phyloP scores from a whole-genome alignment of 345 rosid genomes.

The Triadica sebifera region DNA sequence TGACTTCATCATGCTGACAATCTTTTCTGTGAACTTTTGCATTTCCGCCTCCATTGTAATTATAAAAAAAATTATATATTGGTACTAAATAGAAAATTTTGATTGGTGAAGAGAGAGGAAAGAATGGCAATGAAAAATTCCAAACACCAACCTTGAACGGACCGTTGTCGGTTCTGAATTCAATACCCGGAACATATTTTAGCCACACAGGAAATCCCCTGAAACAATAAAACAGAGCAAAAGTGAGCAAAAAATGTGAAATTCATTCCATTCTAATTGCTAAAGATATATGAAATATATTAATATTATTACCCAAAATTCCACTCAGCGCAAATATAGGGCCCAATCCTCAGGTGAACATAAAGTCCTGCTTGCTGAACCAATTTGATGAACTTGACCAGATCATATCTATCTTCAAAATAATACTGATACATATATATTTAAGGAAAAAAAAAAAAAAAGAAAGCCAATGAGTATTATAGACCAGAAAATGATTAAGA shows the following conservation, averaged over 20 bases:
- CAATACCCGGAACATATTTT: conserved; percentile 33
- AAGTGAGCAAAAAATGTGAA: neutral
- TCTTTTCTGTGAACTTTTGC: conserved; percentile 46
- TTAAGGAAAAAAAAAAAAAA: neutral
- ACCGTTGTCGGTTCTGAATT: conserved; percentile 29
- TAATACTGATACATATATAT: conserved; percentile 26
- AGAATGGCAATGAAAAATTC: neutral
- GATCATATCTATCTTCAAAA: conserved; percentile 34
- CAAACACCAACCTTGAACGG: conserved; percentile 26
- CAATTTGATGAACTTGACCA: conserved; percentile 35
- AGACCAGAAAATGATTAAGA: neutral
- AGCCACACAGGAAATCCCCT: conserved; percentile 41
- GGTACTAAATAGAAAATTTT: neutral
- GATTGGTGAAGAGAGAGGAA: neutral
- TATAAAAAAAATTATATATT: neutral
- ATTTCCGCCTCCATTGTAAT: conserved; percentile 29
- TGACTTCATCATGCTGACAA: conserved; percentile 42
- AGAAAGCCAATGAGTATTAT: neutral
- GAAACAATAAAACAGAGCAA: conserved; percentile 24
- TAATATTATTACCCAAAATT: conserved; percentile 27
- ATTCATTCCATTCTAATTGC: neutral
- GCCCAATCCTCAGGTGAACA: conserved; percentile 35
- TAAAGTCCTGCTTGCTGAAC: conserved; percentile 37
- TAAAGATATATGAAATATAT: too few species aligned
- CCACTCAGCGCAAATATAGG: conserved; percentile 39